These are phyloP conservation scores for Fusarium sulawesiense DNA, from an alignment of 2,329 filamentous ascomycete species.

Conservation along the genomic window DNA sequence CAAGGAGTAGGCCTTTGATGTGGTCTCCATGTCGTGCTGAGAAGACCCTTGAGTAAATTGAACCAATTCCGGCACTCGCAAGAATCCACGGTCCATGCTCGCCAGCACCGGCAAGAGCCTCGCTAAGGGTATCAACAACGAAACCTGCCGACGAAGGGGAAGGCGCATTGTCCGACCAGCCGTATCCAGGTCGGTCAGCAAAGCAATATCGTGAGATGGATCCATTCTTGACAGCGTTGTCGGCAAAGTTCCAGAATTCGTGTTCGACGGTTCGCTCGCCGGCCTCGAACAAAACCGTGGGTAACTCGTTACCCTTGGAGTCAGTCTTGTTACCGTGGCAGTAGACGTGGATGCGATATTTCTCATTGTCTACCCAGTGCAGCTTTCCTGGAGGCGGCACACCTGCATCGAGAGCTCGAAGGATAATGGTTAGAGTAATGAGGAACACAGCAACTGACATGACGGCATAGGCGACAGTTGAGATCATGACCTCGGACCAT, in stretches of 20 bases:
- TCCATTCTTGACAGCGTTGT: slow-evolving; percentile 79
- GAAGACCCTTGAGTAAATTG: slow-evolving; percentile 91
- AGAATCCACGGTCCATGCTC: slow-evolving; percentile 92
- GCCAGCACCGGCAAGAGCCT: slow-evolving; percentile 81
- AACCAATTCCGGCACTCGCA: slow-evolving; percentile 86
- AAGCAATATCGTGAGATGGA: slow-evolving; percentile 93
- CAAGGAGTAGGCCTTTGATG: slow-evolving; percentile 81
- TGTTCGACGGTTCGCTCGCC: slow-evolving; percentile 84
- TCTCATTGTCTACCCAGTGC: slow-evolving; percentile 83
- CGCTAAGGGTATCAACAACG: slow-evolving; percentile 87
- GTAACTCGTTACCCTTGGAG: slow-evolving; percentile 63
- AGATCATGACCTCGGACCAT: slow-evolving; percentile 83
- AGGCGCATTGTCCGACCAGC: slow-evolving; percentile 89
- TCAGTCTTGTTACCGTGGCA: slow-evolving; percentile 78
- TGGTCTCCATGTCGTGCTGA: slow-evolving; percentile 81
- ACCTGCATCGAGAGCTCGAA: slow-evolving; percentile 83
- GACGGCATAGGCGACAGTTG: slow-evolving; percentile 76
- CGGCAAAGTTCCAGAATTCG: slow-evolving; percentile 82
- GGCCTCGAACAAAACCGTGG: slow-evolving; percentile 87
- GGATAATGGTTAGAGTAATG: slow-evolving; percentile 80
- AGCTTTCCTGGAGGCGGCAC: slow-evolving; percentile 78
- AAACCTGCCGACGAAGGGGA: slow-evolving; percentile 94
- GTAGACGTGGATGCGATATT: slow-evolving; percentile 87
- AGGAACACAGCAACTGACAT: slow-evolving; percentile 77
- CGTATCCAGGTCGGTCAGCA: slow-evolving; percentile 90